Conservation (phyloP, 2,329 filamentous ascomycete genomes). For the Verticillium nubilum region DNA sequence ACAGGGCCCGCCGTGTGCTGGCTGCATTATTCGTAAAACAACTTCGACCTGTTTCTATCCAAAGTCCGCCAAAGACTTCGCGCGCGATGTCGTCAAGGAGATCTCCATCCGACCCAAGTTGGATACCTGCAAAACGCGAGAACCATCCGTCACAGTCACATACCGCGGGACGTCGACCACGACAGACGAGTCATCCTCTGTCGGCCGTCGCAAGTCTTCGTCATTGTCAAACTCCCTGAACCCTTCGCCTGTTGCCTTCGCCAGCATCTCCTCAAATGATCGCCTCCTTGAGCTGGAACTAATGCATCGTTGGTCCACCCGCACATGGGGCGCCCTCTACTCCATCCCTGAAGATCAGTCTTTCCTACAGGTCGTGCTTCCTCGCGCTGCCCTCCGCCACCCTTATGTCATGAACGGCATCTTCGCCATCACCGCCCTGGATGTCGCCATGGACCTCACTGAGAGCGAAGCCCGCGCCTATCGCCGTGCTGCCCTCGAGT, state of each 20-base stretch:
- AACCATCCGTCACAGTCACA: not conserved
- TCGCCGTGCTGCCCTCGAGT: constrained; percentile 5
- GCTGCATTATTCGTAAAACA: constrained; percentile 20
- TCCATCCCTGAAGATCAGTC: constrained; percentile 29
- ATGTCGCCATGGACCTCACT: not conserved
- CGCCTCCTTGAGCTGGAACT: constrained; percentile 36
- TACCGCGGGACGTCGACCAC: not conserved
- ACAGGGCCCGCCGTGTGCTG: constrained; percentile 26
- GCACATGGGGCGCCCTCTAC: constrained; percentile 32
- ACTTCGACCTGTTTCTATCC: not conserved
- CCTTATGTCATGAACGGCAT: constrained; percentile 33
- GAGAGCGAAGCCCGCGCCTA: not conserved
- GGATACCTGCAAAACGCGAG: not conserved
- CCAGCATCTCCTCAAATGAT: not conserved
- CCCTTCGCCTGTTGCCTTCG: not conserved
- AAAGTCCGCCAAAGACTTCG: not conserved
- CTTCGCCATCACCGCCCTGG: constrained; percentile 1
- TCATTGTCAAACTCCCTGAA: not conserved
- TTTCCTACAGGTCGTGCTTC: constrained; percentile 26
- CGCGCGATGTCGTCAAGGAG: not conserved
- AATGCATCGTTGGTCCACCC: constrained; percentile 45
- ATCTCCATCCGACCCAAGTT: not conserved
- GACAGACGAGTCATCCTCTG: not conserved
- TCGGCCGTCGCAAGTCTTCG: not conserved
- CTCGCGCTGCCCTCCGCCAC: constrained; percentile 26